phyloP scores from a whole-genome alignment of 169 alveolate genomes.

The Sarcocystis neurona region DNA sequence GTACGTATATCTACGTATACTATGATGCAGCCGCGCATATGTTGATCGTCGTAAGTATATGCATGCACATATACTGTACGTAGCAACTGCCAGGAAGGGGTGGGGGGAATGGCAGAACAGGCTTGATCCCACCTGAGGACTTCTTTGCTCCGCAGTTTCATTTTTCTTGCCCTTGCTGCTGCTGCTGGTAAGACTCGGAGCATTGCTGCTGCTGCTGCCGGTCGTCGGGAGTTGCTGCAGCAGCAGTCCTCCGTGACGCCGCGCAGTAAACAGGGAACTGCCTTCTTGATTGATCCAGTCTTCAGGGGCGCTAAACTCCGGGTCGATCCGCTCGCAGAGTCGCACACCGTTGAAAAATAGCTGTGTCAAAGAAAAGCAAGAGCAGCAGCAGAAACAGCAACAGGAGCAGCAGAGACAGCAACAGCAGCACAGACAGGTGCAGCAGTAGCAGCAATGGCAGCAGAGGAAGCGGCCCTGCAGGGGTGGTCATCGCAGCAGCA shows the following conservation, averaged over 20 bases:
- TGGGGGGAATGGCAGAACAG: too few species aligned
- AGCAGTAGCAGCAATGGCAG: neutral
- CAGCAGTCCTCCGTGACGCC: too few species aligned
- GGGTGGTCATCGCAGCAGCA: too few species aligned
- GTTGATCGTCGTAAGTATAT: too few species aligned
- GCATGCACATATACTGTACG: too few species aligned
- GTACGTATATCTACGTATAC: too few species aligned
- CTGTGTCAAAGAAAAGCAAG: neutral
- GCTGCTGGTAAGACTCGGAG: neutral
- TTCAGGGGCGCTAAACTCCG: constrained; percentile 3
- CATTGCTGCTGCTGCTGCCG: neutral
- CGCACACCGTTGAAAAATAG: constrained; percentile 47
- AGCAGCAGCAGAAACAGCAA: neutral
- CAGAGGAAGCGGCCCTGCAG: too few species aligned
- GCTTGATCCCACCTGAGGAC: too few species aligned
- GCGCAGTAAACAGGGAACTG: neutral
- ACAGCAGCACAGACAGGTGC: neutral
- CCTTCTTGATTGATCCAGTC: constrained; percentile 27
- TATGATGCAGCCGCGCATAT: too few species aligned
- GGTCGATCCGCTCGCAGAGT: constrained; percentile 22
- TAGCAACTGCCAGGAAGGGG: too few species aligned
- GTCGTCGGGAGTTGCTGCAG: too few species aligned
- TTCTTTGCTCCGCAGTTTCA: too few species aligned
- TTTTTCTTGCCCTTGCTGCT: neutral
- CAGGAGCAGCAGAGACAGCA: neutral